A percentile compares a stretch with the other conserved stretches of the same genome.
These are phyloP conservation scores for Fraxinus latifolia DNA, from an alignment of 305 asterid genomes.

Conservation along the genomic window DNA sequence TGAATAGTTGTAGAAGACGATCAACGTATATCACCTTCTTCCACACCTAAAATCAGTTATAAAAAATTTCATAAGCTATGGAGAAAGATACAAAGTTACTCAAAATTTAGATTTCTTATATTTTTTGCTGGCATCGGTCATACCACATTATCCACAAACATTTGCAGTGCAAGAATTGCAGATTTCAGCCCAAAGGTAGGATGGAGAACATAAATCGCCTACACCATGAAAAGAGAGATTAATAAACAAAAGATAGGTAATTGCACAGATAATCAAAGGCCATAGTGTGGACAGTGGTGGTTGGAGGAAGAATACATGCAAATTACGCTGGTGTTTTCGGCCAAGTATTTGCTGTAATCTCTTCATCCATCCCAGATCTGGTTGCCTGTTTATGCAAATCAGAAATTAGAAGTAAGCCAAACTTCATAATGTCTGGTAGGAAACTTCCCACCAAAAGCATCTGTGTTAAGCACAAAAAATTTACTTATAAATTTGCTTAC, in stretches of 20 bases:
- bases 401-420: neutral
- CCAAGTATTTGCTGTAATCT: conserved; percentile 91
- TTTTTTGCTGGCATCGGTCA: neutral
- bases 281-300: neutral
- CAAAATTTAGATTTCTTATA: neutral
- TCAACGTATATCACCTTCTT: conserved; percentile 88
- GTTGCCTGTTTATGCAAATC: conserved; percentile 63
- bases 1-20: conserved; percentile 88
- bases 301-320: conserved; percentile 55
- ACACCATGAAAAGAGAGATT: conserved; percentile 18
- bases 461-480: neutral
- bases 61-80: conserved; percentile 6
- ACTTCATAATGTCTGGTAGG: neutral
- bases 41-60: conserved; percentile 65
- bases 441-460: neutral
- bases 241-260: neutral
- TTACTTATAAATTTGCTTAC: neutral
- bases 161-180: conserved; percentile 62
- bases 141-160: conserved; percentile 68
- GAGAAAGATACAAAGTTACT: neutral
- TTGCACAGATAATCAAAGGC: neutral
- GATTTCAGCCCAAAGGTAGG: conserved; percentile 76
- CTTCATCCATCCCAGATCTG: conserved; percentile 95
- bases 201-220: conserved; percentile 81
- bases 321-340: conserved; percentile 89